Base-by-base conservation (phyloP, 139 green algal species). In the Chlamydomonas schloesseri region DNA sequence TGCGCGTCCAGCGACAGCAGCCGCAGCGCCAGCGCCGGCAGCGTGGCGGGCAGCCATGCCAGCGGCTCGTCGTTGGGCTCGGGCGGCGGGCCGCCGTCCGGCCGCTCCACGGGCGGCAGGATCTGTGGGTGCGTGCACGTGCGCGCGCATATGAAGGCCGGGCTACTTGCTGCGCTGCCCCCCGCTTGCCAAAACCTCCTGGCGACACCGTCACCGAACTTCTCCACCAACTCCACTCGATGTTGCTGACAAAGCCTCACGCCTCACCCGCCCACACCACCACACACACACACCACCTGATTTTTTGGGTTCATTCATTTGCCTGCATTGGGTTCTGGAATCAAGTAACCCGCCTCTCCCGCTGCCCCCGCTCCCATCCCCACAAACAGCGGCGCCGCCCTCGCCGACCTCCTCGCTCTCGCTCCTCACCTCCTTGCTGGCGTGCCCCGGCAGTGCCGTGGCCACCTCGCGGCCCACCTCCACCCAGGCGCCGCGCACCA, bases 31-130 rank as follows among this genome's bases (percentile, higher is more conserved):
- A 98, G 34, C 0, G 95, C 91, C 0, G 94, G 82, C 21, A 79
- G 58, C 0, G 96, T 98, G 58, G 90, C 62, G 8, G 96, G 96
- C 68, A 98, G 92, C 96, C 96, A 98, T 18, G 84, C 81, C 68
- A 98, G 90, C 23, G 89, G 87, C 82, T 94, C 86, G 23, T 84
- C 78, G 78, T 15, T 75, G 78, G 64, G 78, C 1, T 46, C 3
- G n/a, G 78, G 8, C 31, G 69, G 34, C 5, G 78, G 29, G 37
- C 33, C 15, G 47, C 67, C 67, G 80, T 77, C 53, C 31, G 47
- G 15, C 4, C 76, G 60, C 55, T 73, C 76, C 28, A 46, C 29
- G 29, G 76, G 76, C 1, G 76, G 76, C 76, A 83, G 36, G 26
- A 83, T 65, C 76, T 83, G 76, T 14, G 62, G n/a, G 3, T 2